Base-by-base conservation (phyloP, 2,329 filamentous ascomycete species). In the Pezicula radicicola region DNA sequence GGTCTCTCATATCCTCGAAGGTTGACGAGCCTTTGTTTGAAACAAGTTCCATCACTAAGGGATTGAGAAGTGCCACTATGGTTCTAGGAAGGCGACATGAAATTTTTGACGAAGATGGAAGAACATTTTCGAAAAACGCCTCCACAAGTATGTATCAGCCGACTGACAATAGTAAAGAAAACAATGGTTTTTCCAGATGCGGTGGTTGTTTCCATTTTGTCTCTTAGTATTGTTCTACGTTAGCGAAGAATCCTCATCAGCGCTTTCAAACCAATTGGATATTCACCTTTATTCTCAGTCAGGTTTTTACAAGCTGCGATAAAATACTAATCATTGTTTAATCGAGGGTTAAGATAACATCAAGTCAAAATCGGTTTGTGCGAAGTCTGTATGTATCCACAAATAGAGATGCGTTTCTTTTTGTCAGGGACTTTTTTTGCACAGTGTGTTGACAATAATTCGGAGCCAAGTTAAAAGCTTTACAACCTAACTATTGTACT, bases 221-320 rank as follows among this genome's bases (percentile, higher is more conserved):
- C 37, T 19, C 41, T 58, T 56, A 52, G n/a, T 46, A 58, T 58
- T 58, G 55, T 58, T 58, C 54, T 39, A 49, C 40, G 40, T 54
- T 44, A 55, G 52, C 55, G 55, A 56, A 35, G 19, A 40, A 50
- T 33, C 30, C 12, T 12, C 30, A 18, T 21, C n/a, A 9, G n/a
- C 19, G 15, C 37, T 16, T 21, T 13, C 6, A 40, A 15, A 40
- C 3, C 5, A 16, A 16, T 37, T 1, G 7, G 5, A 21, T 16
- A 16, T 40, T 40, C 37, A 21, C 37, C 25, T 33, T 33, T 33
- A 33, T 33, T 33, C 30, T 33, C 9, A 13, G 28, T 30, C 28
- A 30, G 7, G 2, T 30, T 5, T 30, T 12, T 12, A 12, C 28
- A 30, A 30, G 28, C 3, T 9, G 28, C 3, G 8, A 30, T 30